Conservation (phyloP, 805 yeast genomes). For the Sungouiella thailandica region DNA sequence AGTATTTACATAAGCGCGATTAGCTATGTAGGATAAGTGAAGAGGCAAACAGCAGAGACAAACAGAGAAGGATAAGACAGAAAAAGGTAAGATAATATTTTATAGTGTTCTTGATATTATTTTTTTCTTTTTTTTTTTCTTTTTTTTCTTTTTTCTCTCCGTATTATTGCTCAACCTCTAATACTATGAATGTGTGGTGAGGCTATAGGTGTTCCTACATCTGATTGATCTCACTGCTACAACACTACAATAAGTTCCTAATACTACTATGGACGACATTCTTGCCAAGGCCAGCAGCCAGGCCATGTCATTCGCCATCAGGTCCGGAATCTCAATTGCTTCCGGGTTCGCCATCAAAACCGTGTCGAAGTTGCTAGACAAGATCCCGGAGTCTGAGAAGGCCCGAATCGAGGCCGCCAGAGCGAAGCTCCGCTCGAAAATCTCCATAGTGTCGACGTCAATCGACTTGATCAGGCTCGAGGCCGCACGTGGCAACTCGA, state of each 20-base stretch:
- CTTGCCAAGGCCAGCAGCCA: conserved; percentile 62
- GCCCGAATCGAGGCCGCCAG: conserved; percentile 37
- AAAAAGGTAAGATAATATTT: not conserved
- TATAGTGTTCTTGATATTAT: no score
- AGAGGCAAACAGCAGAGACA: no score
- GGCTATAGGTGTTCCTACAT: no score
- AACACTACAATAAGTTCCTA: no score
- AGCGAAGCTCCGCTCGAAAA: conserved; percentile 49
- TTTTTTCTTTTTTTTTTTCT: no score
- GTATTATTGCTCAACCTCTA: no score
- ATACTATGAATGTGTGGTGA: no score
- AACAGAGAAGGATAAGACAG: not conserved
- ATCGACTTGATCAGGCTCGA: conserved; percentile 62
- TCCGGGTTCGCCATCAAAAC: conserved; percentile 68
- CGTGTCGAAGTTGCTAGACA: conserved; percentile 50
- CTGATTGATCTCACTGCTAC: no score
- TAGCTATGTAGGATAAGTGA: no score
- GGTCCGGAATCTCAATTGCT: conserved; percentile 71
- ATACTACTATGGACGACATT: conserved; percentile 37
- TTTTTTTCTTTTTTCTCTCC: no score
- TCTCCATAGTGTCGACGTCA: conserved; percentile 58
- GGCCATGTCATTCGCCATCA: conserved; percentile 73
- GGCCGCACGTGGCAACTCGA: conserved; percentile 58
- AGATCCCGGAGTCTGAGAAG: conserved; percentile 51
- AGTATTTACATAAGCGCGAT: no score